A percentile compares a stretch with the other conserved stretches of the same genome.
Conservation (phyloP, 148 eudicot species). For the Rheum nobile region DNA sequence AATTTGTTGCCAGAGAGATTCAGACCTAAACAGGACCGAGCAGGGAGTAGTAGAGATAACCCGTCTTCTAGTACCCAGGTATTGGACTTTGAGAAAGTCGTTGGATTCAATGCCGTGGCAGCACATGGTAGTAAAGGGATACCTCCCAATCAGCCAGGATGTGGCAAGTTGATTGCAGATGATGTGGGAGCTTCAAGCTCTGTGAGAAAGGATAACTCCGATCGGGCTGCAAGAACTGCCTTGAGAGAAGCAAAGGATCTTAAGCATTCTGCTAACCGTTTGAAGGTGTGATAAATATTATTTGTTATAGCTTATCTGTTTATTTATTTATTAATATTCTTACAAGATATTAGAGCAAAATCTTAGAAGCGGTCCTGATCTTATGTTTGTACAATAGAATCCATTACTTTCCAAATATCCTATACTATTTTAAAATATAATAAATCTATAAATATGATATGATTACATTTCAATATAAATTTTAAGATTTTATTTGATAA, state of each 20-base stretch:
- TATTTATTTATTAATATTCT: neutral
- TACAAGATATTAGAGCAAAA: neutral
- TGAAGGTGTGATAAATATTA: slow-evolving; percentile 22
- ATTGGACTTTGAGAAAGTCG: slow-evolving; percentile 16
- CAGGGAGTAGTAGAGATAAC: slow-evolving; percentile 12
- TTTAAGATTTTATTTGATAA: no score
- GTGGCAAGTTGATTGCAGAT: neutral
- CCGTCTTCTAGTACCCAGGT: slow-evolving; percentile 10
- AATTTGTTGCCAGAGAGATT: slow-evolving; percentile 2
- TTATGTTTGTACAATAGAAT: no score
- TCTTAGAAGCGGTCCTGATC: no score
- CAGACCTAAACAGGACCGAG: slow-evolving; percentile 8
- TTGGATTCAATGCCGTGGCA: slow-evolving; percentile 11
- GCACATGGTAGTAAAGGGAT: slow-evolving; percentile 12
- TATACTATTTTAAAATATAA: neutral
- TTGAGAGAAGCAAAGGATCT: slow-evolving; percentile 38
- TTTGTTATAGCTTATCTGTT: neutral
- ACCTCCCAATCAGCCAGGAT: slow-evolving; percentile 9
- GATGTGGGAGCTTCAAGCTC: slow-evolving; percentile 19
- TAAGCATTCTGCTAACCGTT: slow-evolving; percentile 31
- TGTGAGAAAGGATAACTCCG: slow-evolving; percentile 12
- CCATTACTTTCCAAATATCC: no score
- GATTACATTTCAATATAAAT: no score
- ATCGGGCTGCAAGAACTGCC: slow-evolving; percentile 29
- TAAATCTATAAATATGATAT: neutral